These are phyloP conservation scores for Pythium aphanidermatum DNA, from an alignment of 352 stramenopile species.

Conservation along the genomic window DNA sequence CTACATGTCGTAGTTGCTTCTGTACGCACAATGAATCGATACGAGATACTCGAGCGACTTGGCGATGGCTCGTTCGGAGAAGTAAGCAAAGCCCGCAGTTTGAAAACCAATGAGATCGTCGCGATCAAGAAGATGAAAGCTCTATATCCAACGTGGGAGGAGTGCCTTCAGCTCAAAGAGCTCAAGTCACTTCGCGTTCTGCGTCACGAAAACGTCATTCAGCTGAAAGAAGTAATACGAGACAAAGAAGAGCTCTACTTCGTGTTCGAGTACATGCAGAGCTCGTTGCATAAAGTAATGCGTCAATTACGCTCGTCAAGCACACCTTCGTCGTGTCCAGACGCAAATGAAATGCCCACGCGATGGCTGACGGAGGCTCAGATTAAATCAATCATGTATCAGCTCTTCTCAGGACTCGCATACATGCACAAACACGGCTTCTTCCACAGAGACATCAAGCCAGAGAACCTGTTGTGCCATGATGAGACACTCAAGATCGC, in stretches of 20 bases:
- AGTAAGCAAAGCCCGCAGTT: slow-evolving; percentile 88
- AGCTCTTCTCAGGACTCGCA: slow-evolving; percentile 67
- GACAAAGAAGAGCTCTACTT: slow-evolving; percentile 87
- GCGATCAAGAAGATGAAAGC: slow-evolving; percentile 86
- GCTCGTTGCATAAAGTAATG: slow-evolving; percentile 73
- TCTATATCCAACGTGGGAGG: slow-evolving; percentile 73
- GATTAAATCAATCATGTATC: slow-evolving; percentile 71
- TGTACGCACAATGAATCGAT: slow-evolving; percentile 84
- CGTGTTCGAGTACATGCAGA: slow-evolving; percentile 86
- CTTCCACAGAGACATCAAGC: slow-evolving; percentile 82
- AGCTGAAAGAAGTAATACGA: slow-evolving; percentile 82
- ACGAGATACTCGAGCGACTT: slow-evolving; percentile 89
- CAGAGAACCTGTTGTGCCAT: slow-evolving; percentile 63
- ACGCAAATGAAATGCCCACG: slow-evolving; percentile 1
- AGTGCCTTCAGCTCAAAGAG: slow-evolving; percentile 76
- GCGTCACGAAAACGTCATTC: slow-evolving; percentile 78
- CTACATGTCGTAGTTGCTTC: too few species aligned
- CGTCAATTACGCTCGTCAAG: slow-evolving; percentile 20
- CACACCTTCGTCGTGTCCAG: not conserved
- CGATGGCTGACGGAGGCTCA: slow-evolving; percentile 53
- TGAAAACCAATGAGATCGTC: slow-evolving; percentile 87
- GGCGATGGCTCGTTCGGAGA: slow-evolving; percentile 93
- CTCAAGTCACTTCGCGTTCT: slow-evolving; percentile 71
- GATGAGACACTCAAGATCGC: slow-evolving; percentile 69
- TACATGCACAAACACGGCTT: slow-evolving; percentile 84